Evolutionary conservation across 2,329 filamentous ascomycete genomes (phyloP).

Genomic region (Pseudocercospora pini-densiflorae): DNA sequence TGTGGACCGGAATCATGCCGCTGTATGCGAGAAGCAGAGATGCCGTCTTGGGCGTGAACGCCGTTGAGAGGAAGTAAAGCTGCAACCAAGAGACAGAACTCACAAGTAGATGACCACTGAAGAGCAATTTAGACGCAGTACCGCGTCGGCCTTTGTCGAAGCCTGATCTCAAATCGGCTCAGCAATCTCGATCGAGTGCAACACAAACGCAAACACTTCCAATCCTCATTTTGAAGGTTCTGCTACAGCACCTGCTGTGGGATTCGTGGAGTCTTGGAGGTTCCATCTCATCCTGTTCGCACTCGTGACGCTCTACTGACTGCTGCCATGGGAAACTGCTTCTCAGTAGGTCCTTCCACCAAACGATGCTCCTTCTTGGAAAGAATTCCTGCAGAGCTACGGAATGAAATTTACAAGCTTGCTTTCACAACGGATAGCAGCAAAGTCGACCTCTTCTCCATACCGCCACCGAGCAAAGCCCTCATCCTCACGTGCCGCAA

Average conservation of each 20-base stretch:
- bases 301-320: too few relatives aligned
- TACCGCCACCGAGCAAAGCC: neutral
- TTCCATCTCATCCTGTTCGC: too few relatives aligned
- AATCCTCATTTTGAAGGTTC: too few relatives aligned
- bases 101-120: neutral
- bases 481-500: neutral
- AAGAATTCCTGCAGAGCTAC: neutral
- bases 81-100: neutral
- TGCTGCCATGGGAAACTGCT: too few relatives aligned
- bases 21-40: conserved; percentile 71
- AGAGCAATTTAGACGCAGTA: neutral
- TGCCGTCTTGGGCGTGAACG: conserved; percentile 39
- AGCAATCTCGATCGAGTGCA: too few relatives aligned
- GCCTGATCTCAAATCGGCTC: too few relatives aligned
- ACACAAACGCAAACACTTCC: too few relatives aligned
- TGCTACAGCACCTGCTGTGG: too few relatives aligned
- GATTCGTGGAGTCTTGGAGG: too few relatives aligned
- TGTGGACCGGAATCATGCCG: conserved; percentile 82
- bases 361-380: neutral
- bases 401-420: neutral
- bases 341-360: too few relatives aligned
- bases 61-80: conserved; percentile 16
- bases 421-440: neutral
- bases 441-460: neutral
- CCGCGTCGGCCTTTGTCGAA: too few relatives aligned